Base-by-base conservation (phyloP, 2,329 filamentous ascomycete species). In the Paecilomyces fulvus region DNA sequence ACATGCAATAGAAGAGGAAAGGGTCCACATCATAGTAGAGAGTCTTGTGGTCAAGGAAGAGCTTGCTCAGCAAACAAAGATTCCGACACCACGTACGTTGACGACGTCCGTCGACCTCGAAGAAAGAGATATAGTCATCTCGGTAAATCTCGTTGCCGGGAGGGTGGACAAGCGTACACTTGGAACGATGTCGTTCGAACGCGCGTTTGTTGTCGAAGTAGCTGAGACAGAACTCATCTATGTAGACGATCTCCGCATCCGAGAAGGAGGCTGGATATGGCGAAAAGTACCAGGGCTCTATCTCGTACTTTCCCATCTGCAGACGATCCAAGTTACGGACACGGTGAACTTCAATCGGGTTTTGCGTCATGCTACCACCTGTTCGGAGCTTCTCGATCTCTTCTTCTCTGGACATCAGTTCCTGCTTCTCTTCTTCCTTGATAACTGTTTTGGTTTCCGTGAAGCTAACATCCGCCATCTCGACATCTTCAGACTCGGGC, bases 21-120 rank as follows among this genome's bases (percentile, higher is more conserved):
- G 92, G 94, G 63, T 97, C 92, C 1, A 97, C 92, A 66, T 97
- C 92, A 74, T 97, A 97, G 77, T 97, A 97, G 3, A 97, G 81
- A 0, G 94, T 99, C 73, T 99, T 99, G 55, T 95, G 96, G 21
- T 95, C 94, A n/a, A 99, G 81, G 71, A 99, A 99, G 21, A 99
- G 81, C 74, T 99, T 99, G 55, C 92, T 94, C 49, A 99, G 80
- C 12, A 99, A 83, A 73, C 94, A 99, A 30, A 99, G 83, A 64
- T 99, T 99, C 66, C 96, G 94, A 70, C 94, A 99, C 76, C 96
- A 99, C n/a, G 96, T 90, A 0, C 94, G 90, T 65, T 99, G 95
- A 67, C 96, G 95, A 52, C 94, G 88, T 7, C 94, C 94, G 64
- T 99, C 94, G 4, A 99, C 94, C 71, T 99, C 94, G 67, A 97